Percentiles rank a stretch among this genome's conserved stretches.
These are phyloP conservation scores for Fraxinus anomala DNA, from an alignment of 257 asterid species.

Conservation along the genomic window DNA sequence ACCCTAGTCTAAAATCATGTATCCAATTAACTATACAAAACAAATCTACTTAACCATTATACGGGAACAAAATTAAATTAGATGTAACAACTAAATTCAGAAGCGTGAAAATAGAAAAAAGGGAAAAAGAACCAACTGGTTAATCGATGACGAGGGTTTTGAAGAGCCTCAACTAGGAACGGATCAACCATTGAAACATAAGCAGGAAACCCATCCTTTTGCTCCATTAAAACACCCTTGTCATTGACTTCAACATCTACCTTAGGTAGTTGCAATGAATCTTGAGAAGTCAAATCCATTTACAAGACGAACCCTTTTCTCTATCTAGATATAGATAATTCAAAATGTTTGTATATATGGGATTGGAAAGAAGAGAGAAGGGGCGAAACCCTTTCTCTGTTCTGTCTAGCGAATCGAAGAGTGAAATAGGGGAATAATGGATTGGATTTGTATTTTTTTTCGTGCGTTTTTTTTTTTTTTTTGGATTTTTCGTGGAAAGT, in stretches of 20 bases:
- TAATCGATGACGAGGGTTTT: conserved; percentile 95
- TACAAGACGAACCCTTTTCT: too few species aligned
- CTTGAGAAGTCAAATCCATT: conserved; percentile 43
- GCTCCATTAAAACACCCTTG: conserved; percentile 34
- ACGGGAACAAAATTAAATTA: conserved; percentile 1
- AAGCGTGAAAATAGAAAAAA: background rate
- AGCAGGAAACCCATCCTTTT: conserved; percentile 34
- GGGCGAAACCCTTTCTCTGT: conserved; percentile 35
- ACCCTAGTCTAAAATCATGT: conserved; percentile 10
- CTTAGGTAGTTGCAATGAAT: background rate
- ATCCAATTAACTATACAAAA: conserved; percentile 16
- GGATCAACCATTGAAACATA: conserved; percentile 80
- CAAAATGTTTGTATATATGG: background rate
- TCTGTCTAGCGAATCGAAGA: conserved; percentile 34
- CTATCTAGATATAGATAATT: too few species aligned
- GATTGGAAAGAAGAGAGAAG: conserved; percentile 40
- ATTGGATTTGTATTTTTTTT: conserved; percentile 29
- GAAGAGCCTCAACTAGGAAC: conserved; percentile 95
- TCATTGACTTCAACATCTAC: conserved; percentile 30
- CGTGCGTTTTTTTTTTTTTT: background rate
- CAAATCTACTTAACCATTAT: background rate
- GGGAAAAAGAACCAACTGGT: conserved; percentile 55
- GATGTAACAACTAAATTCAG: background rate
- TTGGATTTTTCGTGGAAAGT: conserved; percentile 11
- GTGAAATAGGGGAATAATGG: conserved; percentile 19